Evolutionary conservation across 805 yeast genomes (phyloP), one percentile per base, ranked within the genome.

Genomic region (Vanderwaltozyma yarrowii): DNA sequence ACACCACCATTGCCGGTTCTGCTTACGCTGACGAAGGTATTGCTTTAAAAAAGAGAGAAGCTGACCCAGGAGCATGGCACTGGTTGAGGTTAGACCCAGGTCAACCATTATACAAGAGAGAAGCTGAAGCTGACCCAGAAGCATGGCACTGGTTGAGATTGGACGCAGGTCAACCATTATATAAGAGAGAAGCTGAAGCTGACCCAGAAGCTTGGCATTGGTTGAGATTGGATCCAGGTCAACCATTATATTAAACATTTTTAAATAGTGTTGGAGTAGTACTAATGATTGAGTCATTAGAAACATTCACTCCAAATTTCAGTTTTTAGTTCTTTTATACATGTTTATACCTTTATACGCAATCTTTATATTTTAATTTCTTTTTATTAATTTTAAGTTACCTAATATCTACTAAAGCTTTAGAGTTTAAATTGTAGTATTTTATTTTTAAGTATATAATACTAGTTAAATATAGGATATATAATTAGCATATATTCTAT

Each of bases 111-210:
- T 51, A 48, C 38, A 49, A 50, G 40, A 50, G 60, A 44, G 60
- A 58, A 8, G 58, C 61, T 12, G 47, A 46, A 10, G 50, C 53
- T 14, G 40, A 41, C 11, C 45, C 47, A 14, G 44, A 43, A 4
- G 51, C 51, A 30, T 51, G 55, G 51, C 51, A 51, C 29, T 51
- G 57, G 51, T 38, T 54, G 18, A 37, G 41, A 18, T 40, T 54
- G 29, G 42, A 34, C 19, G 41, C 42, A 15, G 57, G 57, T 37
- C 52, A 51, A 37, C 53, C 53, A 27, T 30, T 51, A 39, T 50
- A 47, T 35, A 47, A 49, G 39, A 49, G 60, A 44, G 60, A 57
- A 5, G 57, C 61, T 20, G 54, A 50, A 4, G 54, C 56, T 12
- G 39, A 49, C 18, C 52, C 54, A 19, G 52, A 45, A n/a, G 54